Conservation (phyloP, 164 flowering plant species). For the Paratinospora sagittata region DNA sequence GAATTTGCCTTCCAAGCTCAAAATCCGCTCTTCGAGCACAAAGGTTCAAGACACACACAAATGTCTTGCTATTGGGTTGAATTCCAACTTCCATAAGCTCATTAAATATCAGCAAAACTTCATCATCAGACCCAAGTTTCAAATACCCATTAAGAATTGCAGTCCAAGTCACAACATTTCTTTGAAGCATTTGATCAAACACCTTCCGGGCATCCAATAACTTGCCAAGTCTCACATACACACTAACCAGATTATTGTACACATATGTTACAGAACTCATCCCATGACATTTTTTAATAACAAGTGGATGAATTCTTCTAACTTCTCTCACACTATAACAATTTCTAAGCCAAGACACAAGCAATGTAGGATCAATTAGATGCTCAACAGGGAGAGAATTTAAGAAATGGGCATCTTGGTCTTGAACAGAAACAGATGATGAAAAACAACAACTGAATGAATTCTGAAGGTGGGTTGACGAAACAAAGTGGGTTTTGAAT, state of each 20-base stretch:
- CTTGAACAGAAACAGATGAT: slow-evolving; percentile 1
- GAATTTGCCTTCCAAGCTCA: slow-evolving; percentile 61
- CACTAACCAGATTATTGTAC: slow-evolving; percentile 53
- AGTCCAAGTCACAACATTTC: slow-evolving; percentile 76
- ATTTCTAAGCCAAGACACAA: slow-evolving; percentile 47
- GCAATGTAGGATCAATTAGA: slow-evolving; percentile 15
- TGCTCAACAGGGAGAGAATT: slow-evolving; percentile 1
- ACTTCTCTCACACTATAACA: slow-evolving; percentile 33
- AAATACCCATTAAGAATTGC: slow-evolving; percentile 65
- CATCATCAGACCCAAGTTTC: slow-evolving; percentile 40
- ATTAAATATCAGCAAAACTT: slow-evolving; percentile 35
- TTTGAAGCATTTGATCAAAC: slow-evolving; percentile 56
- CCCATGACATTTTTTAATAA: slow-evolving; percentile 24
- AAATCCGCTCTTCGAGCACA: slow-evolving; percentile 50
- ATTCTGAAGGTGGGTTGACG: slow-evolving; percentile 4
- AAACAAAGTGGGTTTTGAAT: slow-evolving; percentile 5
- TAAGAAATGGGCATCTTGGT: slow-evolving; percentile 15
- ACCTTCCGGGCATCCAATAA: slow-evolving; percentile 49
- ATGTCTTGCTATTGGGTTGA: slow-evolving; percentile 41
- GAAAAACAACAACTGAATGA: not conserved
- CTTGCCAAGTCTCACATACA: slow-evolving; percentile 42
- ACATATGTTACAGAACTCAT: slow-evolving; percentile 24
- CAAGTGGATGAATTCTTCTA: slow-evolving; percentile 39
- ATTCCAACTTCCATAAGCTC: slow-evolving; percentile 35
- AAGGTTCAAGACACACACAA: slow-evolving; percentile 61